Evolutionary conservation across 1,139 yeast species (phyloP).

Genomic region (Debaryomyces psychrophilus): DNA sequence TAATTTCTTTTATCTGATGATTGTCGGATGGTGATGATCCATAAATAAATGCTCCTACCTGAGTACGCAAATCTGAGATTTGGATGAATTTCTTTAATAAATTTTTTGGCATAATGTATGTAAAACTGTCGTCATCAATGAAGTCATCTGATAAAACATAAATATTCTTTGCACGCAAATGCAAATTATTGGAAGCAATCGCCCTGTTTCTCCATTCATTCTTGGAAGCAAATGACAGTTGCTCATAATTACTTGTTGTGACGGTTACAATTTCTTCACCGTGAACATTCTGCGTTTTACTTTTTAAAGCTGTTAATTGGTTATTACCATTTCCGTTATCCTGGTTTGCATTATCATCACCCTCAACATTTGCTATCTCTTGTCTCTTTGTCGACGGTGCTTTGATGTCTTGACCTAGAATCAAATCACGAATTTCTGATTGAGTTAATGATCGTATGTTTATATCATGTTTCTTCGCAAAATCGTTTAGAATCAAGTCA

Average conservation of each 20-base stretch:
- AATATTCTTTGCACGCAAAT: constrained; percentile 75
- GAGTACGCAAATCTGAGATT: constrained; percentile 79
- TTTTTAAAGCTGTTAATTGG: constrained; percentile 75
- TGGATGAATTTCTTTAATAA: constrained; percentile 75
- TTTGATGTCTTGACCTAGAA: constrained; percentile 89
- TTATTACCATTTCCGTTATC: constrained; percentile 33
- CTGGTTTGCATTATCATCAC: constrained; percentile 60
- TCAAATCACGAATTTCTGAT: constrained; percentile 89
- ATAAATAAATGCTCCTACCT: constrained; percentile 78
- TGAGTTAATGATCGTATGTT: constrained; percentile 88
- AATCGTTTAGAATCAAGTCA: constrained; percentile 84
- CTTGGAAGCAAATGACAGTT: constrained; percentile 77
- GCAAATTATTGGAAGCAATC: constrained; percentile 72
- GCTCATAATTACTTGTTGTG: constrained; percentile 88
- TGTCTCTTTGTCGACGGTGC: constrained; percentile 85
- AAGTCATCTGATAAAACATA: constrained; percentile 62
- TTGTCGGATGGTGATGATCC: constrained; percentile 78
- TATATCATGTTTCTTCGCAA: constrained; percentile 82
- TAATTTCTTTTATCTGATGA: constrained; percentile 73
- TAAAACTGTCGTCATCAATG: constrained; percentile 53
- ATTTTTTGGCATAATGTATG: constrained; percentile 83
- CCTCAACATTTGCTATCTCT: constrained; percentile 81
- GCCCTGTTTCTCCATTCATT: constrained; percentile 94
- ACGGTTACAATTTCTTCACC: constrained; percentile 96
- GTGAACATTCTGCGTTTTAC: constrained; percentile 86